Evolutionary conservation across 2,329 filamentous ascomycete species (phyloP).

Genomic region (Trichoderma pleuroti): DNA sequence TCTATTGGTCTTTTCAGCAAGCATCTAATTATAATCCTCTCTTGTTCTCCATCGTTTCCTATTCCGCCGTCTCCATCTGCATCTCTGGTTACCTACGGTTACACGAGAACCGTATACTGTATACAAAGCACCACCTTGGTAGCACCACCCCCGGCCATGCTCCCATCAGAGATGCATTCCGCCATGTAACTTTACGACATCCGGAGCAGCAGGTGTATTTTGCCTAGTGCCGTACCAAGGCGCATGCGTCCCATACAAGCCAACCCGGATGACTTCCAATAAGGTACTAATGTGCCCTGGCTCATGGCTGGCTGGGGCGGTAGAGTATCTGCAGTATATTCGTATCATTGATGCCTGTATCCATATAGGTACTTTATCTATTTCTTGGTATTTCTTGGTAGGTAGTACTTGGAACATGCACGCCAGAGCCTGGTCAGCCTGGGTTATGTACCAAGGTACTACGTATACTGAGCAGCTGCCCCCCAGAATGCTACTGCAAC

Average conservation of each 20-base stretch:
- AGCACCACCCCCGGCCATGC: not conserved
- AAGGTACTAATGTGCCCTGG: not conserved
- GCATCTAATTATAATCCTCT: too few relatives aligned
- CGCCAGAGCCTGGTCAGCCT: not conserved
- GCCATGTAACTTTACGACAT: not conserved
- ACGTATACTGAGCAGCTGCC: not conserved
- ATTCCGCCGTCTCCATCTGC: not conserved
- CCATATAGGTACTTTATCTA: too few relatives aligned
- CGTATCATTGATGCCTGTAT: not conserved
- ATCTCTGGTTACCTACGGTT: not conserved
- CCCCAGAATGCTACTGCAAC: not conserved
- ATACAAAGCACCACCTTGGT: not conserved
- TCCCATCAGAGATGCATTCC: slow-evolving; percentile 8
- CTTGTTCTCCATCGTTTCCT: not conserved
- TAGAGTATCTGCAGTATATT: not conserved
- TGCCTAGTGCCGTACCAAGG: not conserved
- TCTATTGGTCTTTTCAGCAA: not conserved
- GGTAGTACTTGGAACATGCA: not conserved
- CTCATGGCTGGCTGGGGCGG: not conserved
- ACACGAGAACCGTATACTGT: not conserved
- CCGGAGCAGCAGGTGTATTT: not conserved
- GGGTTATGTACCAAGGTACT: too few relatives aligned
- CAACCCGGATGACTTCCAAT: not conserved
- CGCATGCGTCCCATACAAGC: not conserved
- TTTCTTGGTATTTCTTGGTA: not conserved